Evolutionary conservation across 306 rosid species (phyloP).

Genomic region (Arachis stenosperma): DNA sequence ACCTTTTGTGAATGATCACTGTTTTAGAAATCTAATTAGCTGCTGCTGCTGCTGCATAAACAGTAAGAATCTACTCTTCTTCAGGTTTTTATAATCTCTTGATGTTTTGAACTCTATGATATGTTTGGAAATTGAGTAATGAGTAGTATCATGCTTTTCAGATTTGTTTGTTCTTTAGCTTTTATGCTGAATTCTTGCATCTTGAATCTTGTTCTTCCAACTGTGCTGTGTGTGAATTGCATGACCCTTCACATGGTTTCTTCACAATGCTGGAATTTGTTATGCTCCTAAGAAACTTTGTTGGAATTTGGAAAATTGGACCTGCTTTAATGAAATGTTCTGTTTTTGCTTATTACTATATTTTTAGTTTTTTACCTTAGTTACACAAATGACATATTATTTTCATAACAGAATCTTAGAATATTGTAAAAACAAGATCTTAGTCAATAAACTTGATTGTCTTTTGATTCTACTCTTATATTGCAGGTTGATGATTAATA

Average conservation of each 20-base stretch:
- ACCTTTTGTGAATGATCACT: conserved; percentile 38
- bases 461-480: too few species aligned
- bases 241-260: conserved; percentile 29
- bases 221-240: conserved; percentile 18
- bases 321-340: too few species aligned
- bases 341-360: too few species aligned
- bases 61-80: conserved; percentile 7
- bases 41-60: conserved; percentile 20
- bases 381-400: too few species aligned
- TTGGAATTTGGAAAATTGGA: neutral
- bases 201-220: neutral
- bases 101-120: neutral
- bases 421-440: too few species aligned
- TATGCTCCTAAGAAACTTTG: too few species aligned
- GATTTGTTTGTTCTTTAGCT: neutral
- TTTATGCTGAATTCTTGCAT: conserved; percentile 26
- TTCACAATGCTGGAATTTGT: neutral
- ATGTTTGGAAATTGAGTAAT: neutral
- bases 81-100: neutral
- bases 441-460: too few species aligned
- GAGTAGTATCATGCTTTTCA: too few species aligned
- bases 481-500: conserved; percentile 48
- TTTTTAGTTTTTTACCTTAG: too few species aligned
- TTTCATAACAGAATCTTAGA: too few species aligned
- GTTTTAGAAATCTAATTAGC: conserved; percentile 9